Evolutionary conservation across 352 stramenopile genomes (phyloP), one percentile per base, ranked within the genome.

Genomic region (Pythium graminicola): DNA sequence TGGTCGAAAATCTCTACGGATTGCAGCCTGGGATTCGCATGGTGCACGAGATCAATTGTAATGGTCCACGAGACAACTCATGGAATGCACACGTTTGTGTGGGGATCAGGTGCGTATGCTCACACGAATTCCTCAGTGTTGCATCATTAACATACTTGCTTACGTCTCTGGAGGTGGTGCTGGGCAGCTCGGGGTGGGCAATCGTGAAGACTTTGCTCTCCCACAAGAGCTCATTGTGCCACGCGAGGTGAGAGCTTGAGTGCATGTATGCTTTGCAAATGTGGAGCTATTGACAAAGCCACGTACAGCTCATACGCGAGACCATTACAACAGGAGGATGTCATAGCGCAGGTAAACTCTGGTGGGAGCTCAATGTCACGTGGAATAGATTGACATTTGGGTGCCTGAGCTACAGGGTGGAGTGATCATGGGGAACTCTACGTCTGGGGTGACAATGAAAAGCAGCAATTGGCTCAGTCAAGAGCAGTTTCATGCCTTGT

Each of bases 381-480:
- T n/a, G n/a, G n/a, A n/a, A n/a, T n/a, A n/a, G n/a, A n/a, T n/a
- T n/a, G n/a, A n/a, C n/a, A n/a, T n/a, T n/a, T n/a, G n/a, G n/a
- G n/a, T n/a, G n/a, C 31, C 14, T 9, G 14, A 9, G 31, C 16
- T 26, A 33, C 29, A 59, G 50, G 22, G 1, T 19, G 53, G 22
- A 50, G 7, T 23, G n/a, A n/a, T 6, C 50, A 59, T 29, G 66
- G 73, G 4, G 19, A 54, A 24, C 60, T 93, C 2, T 93, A 78
- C 35, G 38, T 86, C 0, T 93, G 82, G 82, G 82, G 82, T 3
- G 75, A 78, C 6, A 70, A 87, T 50, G 79, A 79, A 28, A 73
- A 70, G 35, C 41, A 51, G 1, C 82, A 91, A 39, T 53, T 90
- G 10, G 44, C 36, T 0, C 20, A 16, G 26, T 7, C 27, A 4